Percentiles rank a stretch among this genome's conserved stretches.
phyloP scores from a whole-genome alignment of 2,329 filamentous ascomycete genomes.

The Fusarium penzigii region DNA sequence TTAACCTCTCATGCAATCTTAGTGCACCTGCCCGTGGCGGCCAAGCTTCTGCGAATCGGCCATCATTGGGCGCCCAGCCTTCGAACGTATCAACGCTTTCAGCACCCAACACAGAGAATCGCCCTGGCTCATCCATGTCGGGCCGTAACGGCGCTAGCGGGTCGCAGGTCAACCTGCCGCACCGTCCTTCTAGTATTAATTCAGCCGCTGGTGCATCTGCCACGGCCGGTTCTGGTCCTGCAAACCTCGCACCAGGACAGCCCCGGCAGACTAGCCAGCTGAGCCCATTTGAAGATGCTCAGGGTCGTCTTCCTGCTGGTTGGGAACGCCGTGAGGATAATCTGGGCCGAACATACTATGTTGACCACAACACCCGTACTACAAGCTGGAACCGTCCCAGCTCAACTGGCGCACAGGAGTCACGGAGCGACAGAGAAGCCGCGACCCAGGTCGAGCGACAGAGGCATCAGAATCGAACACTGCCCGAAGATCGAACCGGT shows the following conservation, averaged over 20 bases:
- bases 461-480: constrained; percentile 90
- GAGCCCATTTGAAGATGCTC: constrained; percentile 95
- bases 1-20: constrained; percentile 93
- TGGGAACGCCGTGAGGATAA: constrained; percentile 98
- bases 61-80: constrained; percentile 44
- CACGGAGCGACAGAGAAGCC: constrained; percentile 76
- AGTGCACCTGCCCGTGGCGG: constrained; percentile 63
- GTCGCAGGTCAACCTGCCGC: constrained; percentile 44
- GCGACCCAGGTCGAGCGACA: constrained; percentile 92
- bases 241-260: constrained; percentile 34
- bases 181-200: constrained; percentile 50
- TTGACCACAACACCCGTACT: constrained; percentile 94
- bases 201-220: constrained; percentile 34
- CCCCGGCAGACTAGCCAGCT: constrained; percentile 49
- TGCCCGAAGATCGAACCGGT: constrained; percentile 93
- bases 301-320: constrained; percentile 85
- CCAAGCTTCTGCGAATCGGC: constrained; percentile 46
- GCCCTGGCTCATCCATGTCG: constrained; percentile 56
- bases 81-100: constrained; percentile 48
- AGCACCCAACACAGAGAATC: constrained; percentile 46
- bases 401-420: constrained; percentile 71
- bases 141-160: constrained; percentile 46
- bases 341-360: constrained; percentile 92
- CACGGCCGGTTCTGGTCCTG: constrained; percentile 5
- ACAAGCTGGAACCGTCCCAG: constrained; percentile 95